These are phyloP conservation scores for Fusarium succisae DNA, from an alignment of 2,329 filamentous ascomycete genomes.

Conservation along the genomic window DNA sequence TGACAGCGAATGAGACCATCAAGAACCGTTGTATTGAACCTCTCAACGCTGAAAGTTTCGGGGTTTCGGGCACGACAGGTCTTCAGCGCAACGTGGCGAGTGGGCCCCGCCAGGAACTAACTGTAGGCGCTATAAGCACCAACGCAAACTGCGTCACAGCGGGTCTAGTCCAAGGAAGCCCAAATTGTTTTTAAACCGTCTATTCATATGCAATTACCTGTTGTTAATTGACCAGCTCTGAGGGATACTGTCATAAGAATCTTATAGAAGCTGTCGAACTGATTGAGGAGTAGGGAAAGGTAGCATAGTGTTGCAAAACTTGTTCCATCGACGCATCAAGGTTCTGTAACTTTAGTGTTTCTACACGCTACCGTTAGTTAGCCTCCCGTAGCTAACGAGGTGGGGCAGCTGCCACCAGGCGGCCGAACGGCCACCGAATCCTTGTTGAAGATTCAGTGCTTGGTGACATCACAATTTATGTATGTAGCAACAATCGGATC, in stretches of 20 bases:
- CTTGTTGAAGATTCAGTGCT: not conserved
- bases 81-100: not conserved
- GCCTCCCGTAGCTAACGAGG: too few species aligned
- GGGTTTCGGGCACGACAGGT: not conserved
- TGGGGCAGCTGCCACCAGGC: not conserved
- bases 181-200: not conserved
- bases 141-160: not conserved
- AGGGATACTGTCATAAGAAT: not conserved
- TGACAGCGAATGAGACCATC: too few species aligned
- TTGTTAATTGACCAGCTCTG: not conserved
- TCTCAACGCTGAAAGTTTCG: not conserved
- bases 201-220: not conserved
- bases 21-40: not conserved
- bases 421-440: not conserved
- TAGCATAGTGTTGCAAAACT: not conserved
- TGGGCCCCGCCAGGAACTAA: not conserved
- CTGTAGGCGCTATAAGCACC: not conserved
- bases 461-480: not conserved
- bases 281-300: not conserved
- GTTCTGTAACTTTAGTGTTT: not conserved
- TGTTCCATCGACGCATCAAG: not conserved
- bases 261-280: not conserved
- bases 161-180: not conserved
- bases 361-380: not conserved
- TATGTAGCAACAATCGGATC: not conserved